phyloP scores from a whole-genome alignment of 1,284 basidiomycete genomes.

The Lentinus polychrous region DNA sequence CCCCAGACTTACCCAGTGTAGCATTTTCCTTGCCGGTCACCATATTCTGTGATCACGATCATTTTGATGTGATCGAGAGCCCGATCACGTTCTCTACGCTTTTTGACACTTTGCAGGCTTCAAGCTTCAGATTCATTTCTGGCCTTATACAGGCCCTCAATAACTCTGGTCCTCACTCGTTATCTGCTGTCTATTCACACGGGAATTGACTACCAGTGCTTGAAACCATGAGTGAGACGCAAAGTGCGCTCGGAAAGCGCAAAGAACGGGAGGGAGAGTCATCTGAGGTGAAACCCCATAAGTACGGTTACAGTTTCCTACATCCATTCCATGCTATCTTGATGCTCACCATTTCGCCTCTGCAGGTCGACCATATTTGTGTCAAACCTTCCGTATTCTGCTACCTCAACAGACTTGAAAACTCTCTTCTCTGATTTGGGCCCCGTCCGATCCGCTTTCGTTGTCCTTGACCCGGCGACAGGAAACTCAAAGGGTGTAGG shows the following conservation, averaged over 20 bases:
- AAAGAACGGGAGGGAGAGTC: constrained; percentile 9
- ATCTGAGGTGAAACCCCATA: constrained; percentile 4
- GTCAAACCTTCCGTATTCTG: constrained; percentile 82
- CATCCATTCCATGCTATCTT: neutral
- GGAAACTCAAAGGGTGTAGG: constrained; percentile 95
- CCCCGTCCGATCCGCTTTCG: constrained; percentile 90
- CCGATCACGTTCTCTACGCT: no score
- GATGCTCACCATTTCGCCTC: neutral
- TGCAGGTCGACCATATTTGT: constrained; percentile 68
- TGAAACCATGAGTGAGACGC: no score
- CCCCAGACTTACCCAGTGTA: no score
- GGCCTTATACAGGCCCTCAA: no score
- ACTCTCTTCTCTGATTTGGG: constrained; percentile 95
- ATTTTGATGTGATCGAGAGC: no score
- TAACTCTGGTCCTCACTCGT: no score
- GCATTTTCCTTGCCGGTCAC: no score
- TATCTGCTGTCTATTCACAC: no score
- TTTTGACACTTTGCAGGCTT: no score
- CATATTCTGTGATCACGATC: no score
- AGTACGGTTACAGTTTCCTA: neutral
- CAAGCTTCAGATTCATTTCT: no score
- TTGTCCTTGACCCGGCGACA: constrained; percentile 77
- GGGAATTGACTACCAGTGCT: no score
- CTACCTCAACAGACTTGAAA: constrained; percentile 85
- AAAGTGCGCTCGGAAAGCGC: constrained; percentile 10